Conservation (phyloP, 108 stramenopile species). For the Pseudonitzschia pungens region DNA sequence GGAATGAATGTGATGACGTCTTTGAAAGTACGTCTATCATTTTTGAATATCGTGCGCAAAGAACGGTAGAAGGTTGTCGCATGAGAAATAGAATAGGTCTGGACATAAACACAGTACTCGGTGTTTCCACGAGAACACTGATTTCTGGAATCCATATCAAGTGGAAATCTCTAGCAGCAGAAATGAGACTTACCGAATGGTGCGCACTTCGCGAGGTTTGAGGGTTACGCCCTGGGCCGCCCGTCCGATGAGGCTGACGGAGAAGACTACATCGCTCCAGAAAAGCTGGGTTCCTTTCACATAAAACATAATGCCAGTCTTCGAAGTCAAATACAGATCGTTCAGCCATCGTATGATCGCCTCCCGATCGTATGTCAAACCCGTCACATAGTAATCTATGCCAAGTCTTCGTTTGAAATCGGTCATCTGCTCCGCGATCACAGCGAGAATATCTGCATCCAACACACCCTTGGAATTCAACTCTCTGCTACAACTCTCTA, state of each 20-base stretch:
- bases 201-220: conserved; percentile 95
- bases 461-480: conserved; percentile 58
- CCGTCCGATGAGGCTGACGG: conserved; percentile 67
- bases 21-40: conserved; percentile 87
- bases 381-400: conserved; percentile 87
- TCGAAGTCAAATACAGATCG: conserved; percentile 63
- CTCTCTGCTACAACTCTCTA: conserved; percentile 71
- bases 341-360: conserved; percentile 61
- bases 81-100: neutral
- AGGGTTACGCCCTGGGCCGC: conserved; percentile 91
- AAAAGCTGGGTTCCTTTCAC: conserved; percentile 81
- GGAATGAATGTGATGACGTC: conserved; percentile 96
- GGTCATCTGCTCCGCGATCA: conserved; percentile 74
- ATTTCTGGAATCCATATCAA: neutral
- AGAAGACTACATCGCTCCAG: conserved; percentile 84
- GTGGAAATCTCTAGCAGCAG: no score
- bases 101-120: neutral
- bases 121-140: neutral
- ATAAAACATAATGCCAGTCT: conserved; percentile 79
- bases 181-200: conserved; percentile 62
- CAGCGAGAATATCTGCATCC: conserved; percentile 78
- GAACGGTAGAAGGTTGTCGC: neutral
- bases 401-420: conserved; percentile 93
- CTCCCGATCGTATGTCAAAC: conserved; percentile 72
- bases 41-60: neutral